These are phyloP conservation scores for Cercophora sp. DNA, from an alignment of 495 filamentous ascomycete species.

Conservation along the genomic window DNA sequence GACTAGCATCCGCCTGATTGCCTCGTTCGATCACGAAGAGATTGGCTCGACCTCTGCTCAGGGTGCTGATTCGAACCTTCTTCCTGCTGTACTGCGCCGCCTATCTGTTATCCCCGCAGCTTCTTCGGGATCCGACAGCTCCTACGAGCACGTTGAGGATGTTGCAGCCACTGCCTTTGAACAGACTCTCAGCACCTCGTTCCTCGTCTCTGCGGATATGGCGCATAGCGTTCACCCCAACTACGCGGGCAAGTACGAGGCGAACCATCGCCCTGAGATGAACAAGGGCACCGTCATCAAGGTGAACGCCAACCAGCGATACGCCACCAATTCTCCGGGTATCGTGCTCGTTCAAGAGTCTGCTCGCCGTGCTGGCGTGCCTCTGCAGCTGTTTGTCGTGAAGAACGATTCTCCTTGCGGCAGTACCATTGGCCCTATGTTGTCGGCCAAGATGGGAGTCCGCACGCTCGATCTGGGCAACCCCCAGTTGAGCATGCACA, in stretches of 20 bases:
- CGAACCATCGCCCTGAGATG: constrained; percentile 84
- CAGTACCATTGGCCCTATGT: constrained; percentile 94
- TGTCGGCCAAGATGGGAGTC: constrained; percentile 77
- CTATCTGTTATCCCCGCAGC: constrained; percentile 70
- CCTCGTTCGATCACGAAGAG: constrained; percentile 97
- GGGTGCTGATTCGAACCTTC: constrained; percentile 86
- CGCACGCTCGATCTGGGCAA: constrained; percentile 92
- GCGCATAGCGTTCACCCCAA: constrained; percentile 94
- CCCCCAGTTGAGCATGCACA: constrained; percentile 96
- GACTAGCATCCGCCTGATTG: constrained; percentile 76
- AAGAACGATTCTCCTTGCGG: constrained; percentile 93
- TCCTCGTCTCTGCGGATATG: constrained; percentile 97
- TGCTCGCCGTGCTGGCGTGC: constrained; percentile 64
- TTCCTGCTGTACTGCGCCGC: constrained; percentile 83
- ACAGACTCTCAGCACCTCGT: constrained; percentile 86
- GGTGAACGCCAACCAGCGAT: constrained; percentile 93
- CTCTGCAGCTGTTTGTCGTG: constrained; percentile 92
- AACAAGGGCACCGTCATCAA: constrained; percentile 97
- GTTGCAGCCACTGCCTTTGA: constrained; percentile 79
- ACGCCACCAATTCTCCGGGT: constrained; percentile 92
- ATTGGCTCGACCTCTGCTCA: constrained; percentile 89
- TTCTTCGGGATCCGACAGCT: constrained; percentile 39
- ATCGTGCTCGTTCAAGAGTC: constrained; percentile 89
- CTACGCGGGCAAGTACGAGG: constrained; percentile 86
- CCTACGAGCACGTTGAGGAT: constrained; percentile 50